phyloP scores from a whole-genome alignment of 2,329 filamentous ascomycete species.

The Raffaelea albimanens region DNA sequence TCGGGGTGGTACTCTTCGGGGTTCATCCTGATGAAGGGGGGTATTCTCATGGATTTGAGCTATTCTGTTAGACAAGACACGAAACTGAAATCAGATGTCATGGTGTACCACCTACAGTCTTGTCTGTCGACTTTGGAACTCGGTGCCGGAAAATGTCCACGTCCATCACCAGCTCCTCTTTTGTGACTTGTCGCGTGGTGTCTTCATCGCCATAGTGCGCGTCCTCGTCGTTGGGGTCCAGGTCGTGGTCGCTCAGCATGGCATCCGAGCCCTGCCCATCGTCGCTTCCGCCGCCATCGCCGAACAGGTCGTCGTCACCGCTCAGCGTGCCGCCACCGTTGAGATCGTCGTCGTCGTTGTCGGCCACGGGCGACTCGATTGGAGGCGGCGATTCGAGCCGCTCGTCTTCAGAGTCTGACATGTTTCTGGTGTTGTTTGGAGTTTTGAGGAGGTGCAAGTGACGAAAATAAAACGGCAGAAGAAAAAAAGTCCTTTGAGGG shows the following conservation, averaged over 20 bases:
- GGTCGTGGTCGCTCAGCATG: conserved; percentile 52
- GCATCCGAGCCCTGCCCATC: conserved; percentile 55
- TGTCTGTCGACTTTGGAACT: conserved; percentile 61
- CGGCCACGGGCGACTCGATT: conserved; percentile 2
- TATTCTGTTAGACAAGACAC: conserved; percentile 26
- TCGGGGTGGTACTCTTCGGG: conserved; percentile 58
- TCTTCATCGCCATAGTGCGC: conserved; percentile 24
- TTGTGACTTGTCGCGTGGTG: conserved; percentile 33
- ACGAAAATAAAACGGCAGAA: neutral
- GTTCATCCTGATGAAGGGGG: conserved; percentile 61
- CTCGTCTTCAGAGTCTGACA: conserved; percentile 13
- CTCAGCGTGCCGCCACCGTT: neutral
- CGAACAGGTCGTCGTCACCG: conserved; percentile 13
- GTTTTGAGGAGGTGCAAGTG: too few relatives aligned
- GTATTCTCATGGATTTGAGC: conserved; percentile 63
- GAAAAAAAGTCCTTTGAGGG: neutral
- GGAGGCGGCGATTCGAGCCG: conserved; percentile 9
- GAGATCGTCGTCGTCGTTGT: conserved; percentile 4
- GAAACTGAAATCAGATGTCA: too few relatives aligned
- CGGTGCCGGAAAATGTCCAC: conserved; percentile 59
- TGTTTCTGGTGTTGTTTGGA: conserved; percentile 1
- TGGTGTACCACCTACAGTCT: conserved; percentile 55
- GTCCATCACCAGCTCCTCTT: conserved; percentile 51
- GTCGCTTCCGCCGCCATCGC: conserved; percentile 28
- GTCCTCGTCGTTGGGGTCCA: conserved; percentile 40